phyloP scores from a whole-genome alignment of 2,329 filamentous ascomycete species.

The Aureobasidium sp. region DNA sequence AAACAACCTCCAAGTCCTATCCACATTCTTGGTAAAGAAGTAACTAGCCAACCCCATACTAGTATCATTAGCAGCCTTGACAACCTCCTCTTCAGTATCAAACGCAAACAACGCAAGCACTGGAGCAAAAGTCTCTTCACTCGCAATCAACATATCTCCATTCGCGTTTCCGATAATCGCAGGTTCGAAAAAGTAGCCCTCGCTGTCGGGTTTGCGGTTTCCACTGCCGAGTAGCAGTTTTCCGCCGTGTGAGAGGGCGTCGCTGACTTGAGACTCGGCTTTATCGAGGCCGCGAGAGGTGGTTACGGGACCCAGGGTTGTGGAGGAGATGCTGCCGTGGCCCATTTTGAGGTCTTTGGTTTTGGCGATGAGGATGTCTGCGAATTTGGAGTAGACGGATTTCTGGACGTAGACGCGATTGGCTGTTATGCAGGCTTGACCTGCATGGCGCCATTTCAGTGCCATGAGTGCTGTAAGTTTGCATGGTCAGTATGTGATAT shows the following conservation, averaged over 20 bases:
- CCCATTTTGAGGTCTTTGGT: constrained; percentile 50
- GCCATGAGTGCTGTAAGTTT: constrained; percentile 31
- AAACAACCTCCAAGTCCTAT: constrained; percentile 56
- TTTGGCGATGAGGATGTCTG: constrained; percentile 42
- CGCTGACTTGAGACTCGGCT: constrained; percentile 51
- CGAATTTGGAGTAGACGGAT: constrained; percentile 53
- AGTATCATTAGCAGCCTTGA: constrained; percentile 52
- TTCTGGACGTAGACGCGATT: constrained; percentile 58
- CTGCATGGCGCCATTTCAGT: constrained; percentile 52
- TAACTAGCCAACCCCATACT: constrained; percentile 59
- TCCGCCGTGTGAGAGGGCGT: constrained; percentile 56
- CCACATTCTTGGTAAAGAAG: constrained; percentile 59
- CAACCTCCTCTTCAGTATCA: constrained; percentile 56
- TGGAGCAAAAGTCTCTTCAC: constrained; percentile 59
- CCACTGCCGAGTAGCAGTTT: constrained; percentile 51
- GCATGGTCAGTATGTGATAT: background rate
- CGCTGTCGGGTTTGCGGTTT: too few relatives aligned
- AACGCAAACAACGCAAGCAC: constrained; percentile 57
- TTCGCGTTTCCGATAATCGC: constrained; percentile 55
- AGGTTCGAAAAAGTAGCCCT: constrained; percentile 54
- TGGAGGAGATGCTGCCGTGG: constrained; percentile 49
- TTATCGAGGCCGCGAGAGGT: constrained; percentile 49
- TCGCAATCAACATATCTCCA: constrained; percentile 46
- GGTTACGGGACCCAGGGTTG: constrained; percentile 54
- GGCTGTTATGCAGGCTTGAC: constrained; percentile 57